Percentiles rank a stretch among this genome's conserved stretches.
These are phyloP conservation scores for Fraxinus nigra DNA, from an alignment of 305 asterid species.

Conservation along the genomic window DNA sequence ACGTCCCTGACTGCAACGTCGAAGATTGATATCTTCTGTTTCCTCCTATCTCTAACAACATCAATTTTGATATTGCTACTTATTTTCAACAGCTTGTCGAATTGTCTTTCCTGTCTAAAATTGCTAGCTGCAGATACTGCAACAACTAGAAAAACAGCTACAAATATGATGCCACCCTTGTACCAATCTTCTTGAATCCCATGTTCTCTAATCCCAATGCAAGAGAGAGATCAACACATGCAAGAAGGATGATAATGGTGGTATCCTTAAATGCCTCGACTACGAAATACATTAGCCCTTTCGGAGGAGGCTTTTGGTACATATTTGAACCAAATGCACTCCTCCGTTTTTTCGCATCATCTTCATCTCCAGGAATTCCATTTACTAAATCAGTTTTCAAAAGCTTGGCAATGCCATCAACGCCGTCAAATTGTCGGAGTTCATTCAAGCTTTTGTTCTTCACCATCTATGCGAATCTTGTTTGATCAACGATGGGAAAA, in stretches of 20 bases:
- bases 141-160: constrained; percentile 52
- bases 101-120: constrained; percentile 51
- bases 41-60: constrained; percentile 44
- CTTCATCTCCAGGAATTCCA: constrained; percentile 41
- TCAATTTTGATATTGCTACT: constrained; percentile 47
- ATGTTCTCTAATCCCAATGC: constrained; percentile 46
- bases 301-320: constrained; percentile 34
- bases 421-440: constrained; percentile 29
- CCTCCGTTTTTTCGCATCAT: constrained; percentile 24
- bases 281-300: constrained; percentile 36
- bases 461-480: constrained; percentile 31
- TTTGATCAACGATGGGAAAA: constrained; percentile 1
- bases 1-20: constrained; percentile 55
- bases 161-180: constrained; percentile 59
- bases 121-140: constrained; percentile 52
- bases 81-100: constrained; percentile 50
- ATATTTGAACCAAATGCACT: constrained; percentile 46
- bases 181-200: constrained; percentile 51
- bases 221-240: constrained; percentile 50
- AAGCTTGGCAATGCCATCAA: constrained; percentile 30
- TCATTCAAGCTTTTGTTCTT: constrained; percentile 31
- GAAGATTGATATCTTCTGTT: constrained; percentile 45
- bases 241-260: constrained; percentile 45
- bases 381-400: constrained; percentile 30
- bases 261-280: constrained; percentile 52